Evolutionary conservation across 805 yeast species (phyloP).

Genomic region (Scheffersomyces coipomensis): DNA sequence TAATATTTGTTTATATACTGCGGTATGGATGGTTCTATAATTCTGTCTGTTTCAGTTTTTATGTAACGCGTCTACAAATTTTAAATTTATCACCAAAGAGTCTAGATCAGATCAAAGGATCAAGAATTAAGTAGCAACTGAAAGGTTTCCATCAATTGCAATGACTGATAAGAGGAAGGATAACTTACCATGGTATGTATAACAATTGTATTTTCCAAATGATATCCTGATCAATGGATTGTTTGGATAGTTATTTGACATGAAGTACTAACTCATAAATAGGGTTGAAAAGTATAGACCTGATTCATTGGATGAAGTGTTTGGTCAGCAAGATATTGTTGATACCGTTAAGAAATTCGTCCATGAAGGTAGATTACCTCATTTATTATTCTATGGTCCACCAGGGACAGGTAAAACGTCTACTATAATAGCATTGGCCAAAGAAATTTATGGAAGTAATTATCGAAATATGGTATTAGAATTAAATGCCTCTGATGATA

Average conservation of each 20-base stretch:
- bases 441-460: conserved; percentile 75
- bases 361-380: conserved; percentile 81
- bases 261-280: conserved; percentile 14
- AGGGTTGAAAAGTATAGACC: conserved; percentile 98
- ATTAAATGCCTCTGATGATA: conserved; percentile 93
- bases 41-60: no score
- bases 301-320: conserved; percentile 73
- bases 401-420: conserved; percentile 95
- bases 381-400: conserved; percentile 88
- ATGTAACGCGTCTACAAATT: no score
- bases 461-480: conserved; percentile 90
- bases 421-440: conserved; percentile 80
- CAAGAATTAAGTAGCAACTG: no score
- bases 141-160: neutral
- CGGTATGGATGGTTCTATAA: conserved; percentile 1
- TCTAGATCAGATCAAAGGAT: no score
- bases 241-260: conserved; percentile 7
- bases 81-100: no score
- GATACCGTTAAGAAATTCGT: conserved; percentile 84
- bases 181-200: conserved; percentile 57
- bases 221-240: conserved; percentile 54
- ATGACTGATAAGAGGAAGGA: conserved; percentile 22
- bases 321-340: conserved; percentile 88
- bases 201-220: conserved; percentile 45
- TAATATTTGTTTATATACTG: neutral